Evolutionary conservation across 2,329 filamentous ascomycete genomes (phyloP), one percentile per base, ranked within the genome.

Genomic region (Neodidymelliopsis sp.): DNA sequence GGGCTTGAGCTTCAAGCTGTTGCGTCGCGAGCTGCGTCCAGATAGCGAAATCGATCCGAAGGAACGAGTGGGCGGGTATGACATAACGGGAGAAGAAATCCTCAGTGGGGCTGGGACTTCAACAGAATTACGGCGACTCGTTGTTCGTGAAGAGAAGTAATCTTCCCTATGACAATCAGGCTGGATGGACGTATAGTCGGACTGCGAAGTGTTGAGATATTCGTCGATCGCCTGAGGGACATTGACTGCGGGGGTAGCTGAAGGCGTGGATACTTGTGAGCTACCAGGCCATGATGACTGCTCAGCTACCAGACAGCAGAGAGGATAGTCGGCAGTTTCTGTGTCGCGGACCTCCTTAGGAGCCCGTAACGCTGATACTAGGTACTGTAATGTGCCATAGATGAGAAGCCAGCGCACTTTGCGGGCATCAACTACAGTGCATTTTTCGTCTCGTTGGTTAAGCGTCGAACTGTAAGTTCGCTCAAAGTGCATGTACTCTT

Each of bases 371-470:
- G 85, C 84, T 42, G 83, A 83, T 8, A 82, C 79, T 1, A 94
- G 78, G n/a, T 85, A 86, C 66, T 94, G 90, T 47, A 90, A 81
- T 3, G 84, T 80, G 13, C 84, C 81, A 62, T 93, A 93, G 6
- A 93, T 80, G 25, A 92, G 67, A 22, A 92, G 82, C 89, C 89
- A 94, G 28, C 89, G 81, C 12, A 91, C 82, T 69, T 91, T 92
- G 29, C 90, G 84, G 1, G 84, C 88, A 55, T 93, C 89, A 7
- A 80, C 76, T 9, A 84, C 73, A 0, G 82, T 80, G 1, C 87
- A 66, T 62, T 83, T 85, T 47, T 82, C 84, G 49, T 87, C 82
- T 13, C 59, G 58, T 0, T 75, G 74, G 55, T 81, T 84, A 13
- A 76, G 44, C 52, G 81, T 84, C 15, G 76, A 52, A 29, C 62